Evolutionary conservation across 139 green algal species (phyloP).

Genomic region (Tetraselmis chui): DNA sequence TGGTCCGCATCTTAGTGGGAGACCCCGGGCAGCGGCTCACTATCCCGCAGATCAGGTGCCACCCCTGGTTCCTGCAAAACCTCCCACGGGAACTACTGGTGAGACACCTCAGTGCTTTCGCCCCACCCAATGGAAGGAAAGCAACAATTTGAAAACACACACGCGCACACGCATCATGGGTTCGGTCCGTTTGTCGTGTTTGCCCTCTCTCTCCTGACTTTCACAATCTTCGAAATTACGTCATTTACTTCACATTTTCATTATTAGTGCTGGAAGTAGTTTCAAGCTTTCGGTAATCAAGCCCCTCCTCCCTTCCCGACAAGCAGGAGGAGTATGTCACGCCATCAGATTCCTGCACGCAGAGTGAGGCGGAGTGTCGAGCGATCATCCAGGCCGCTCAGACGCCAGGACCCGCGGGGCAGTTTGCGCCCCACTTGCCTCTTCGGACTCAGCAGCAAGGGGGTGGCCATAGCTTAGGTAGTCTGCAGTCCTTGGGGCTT

Average conservation of each 20-base stretch:
- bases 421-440: neutral
- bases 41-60: constrained; percentile 59
- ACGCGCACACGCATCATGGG: no score
- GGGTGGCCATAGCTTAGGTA: neutral
- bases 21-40: constrained; percentile 39
- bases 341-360: no score
- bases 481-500: neutral
- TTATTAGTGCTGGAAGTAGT: no score
- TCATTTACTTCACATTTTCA: no score
- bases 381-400: neutral
- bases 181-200: no score
- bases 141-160: no score
- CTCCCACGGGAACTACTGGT: constrained; percentile 30
- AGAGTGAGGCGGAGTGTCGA: neutral
- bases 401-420: neutral
- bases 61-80: constrained; percentile 72
- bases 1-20: constrained; percentile 59
- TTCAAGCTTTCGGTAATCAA: no score
- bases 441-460: neutral
- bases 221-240: no score
- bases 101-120: neutral
- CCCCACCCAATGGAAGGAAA: no score
- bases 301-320: no score
- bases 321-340: no score
- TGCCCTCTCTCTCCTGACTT: no score